Evolutionary conservation across 352 stramenopile genomes (phyloP).

Genomic region (Phytophthora citrophthora): DNA sequence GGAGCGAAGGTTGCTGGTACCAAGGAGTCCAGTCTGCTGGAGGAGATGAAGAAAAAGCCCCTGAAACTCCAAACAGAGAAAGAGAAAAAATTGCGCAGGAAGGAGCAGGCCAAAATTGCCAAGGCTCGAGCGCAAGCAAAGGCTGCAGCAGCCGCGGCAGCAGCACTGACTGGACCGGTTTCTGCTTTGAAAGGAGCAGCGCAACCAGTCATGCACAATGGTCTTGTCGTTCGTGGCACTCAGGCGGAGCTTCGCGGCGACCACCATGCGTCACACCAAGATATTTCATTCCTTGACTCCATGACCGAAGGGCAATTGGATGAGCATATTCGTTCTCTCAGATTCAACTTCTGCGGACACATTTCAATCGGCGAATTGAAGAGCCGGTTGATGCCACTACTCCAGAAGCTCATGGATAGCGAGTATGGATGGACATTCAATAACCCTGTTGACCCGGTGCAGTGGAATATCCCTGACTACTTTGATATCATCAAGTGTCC

Average conservation of each 20-base stretch:
- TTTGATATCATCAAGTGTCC: conserved; percentile 96
- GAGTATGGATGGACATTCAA: conserved; percentile 94
- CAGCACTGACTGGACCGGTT: conserved; percentile 24
- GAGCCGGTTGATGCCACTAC: conserved; percentile 80
- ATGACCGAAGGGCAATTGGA: conserved; percentile 88
- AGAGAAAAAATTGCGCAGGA: conserved; percentile 85
- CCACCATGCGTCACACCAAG: conserved; percentile 75
- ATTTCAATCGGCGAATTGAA: conserved; percentile 86
- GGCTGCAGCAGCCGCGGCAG: conserved; percentile 45
- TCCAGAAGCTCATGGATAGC: conserved; percentile 90
- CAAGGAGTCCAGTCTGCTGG: conserved; percentile 28
- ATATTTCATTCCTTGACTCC: conserved; percentile 89
- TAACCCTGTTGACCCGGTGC: conserved; percentile 95
- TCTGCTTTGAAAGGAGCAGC: conserved; percentile 5
- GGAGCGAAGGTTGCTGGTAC: conserved; percentile 4
- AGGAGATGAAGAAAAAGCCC: conserved; percentile 78
- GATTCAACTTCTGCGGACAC: conserved; percentile 89
- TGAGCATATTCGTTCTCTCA: conserved; percentile 89
- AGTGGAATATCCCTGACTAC: conserved; percentile 93
- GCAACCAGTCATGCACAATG: conserved; percentile 52
- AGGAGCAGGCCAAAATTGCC: conserved; percentile 83
- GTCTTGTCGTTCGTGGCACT: conserved; percentile 75
- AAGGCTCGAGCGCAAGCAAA: conserved; percentile 82
- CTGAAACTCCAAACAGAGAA: conserved; percentile 85
- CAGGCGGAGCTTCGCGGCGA: conserved; percentile 64